Percentiles rank a stretch among this genome's conserved stretches.
Conservation (phyloP, 495 filamentous ascomycete genomes). For the Aspergillus sclerotiicarbonarius region DNA sequence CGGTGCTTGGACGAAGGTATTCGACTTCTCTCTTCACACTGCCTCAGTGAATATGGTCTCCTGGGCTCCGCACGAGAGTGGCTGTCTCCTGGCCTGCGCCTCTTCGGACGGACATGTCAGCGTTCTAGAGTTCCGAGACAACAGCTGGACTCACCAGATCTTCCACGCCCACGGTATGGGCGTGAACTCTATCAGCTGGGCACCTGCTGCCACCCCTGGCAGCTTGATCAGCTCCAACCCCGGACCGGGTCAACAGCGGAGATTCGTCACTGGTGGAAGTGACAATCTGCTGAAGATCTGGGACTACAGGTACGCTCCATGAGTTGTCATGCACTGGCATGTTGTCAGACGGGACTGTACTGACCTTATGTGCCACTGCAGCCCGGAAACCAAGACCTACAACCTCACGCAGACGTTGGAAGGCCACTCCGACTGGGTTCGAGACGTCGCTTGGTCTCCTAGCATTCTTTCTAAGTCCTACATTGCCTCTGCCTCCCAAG, state of each 20-base stretch:
- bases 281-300: constrained; percentile 93
- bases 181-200: constrained; percentile 95
- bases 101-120: constrained; percentile 88
- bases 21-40: constrained; percentile 86
- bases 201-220: constrained; percentile 76
- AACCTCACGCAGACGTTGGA: constrained; percentile 52
- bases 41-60: constrained; percentile 94
- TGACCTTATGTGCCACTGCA: constrained; percentile 20
- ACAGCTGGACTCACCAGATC: constrained; percentile 76
- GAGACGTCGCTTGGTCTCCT: constrained; percentile 95
- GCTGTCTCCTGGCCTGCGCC: constrained; percentile 92
- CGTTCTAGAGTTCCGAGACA: constrained; percentile 95
- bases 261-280: constrained; percentile 91
- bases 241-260: constrained; percentile 58
- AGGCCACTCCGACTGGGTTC: constrained; percentile 96
- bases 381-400: constrained; percentile 55
- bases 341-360: background rate
- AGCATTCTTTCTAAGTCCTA: constrained; percentile 92
- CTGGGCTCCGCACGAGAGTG: constrained; percentile 94
- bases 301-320: constrained; percentile 55
- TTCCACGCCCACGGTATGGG: constrained; percentile 91
- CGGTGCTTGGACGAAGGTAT: constrained; percentile 73
- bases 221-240: constrained; percentile 71
- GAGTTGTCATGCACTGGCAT: background rate
- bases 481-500: constrained; percentile 91